Evolutionary conservation across 176 grass and related monocot species (phyloP).

Genomic region (Oryza coarctata): DNA sequence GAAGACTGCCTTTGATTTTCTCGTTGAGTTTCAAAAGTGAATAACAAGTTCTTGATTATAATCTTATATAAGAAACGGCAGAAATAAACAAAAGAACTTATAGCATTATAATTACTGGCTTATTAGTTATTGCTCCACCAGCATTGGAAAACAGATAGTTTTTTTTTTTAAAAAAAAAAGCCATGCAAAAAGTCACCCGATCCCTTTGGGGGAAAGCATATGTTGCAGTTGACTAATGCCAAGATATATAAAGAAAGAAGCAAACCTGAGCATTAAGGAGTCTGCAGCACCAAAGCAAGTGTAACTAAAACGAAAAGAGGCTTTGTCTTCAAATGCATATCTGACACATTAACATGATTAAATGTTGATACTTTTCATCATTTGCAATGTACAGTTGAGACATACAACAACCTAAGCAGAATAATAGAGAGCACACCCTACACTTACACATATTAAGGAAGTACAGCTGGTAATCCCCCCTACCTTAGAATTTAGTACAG

Average conservation of each 20-base stretch:
- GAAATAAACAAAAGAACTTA: background rate
- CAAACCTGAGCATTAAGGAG: background rate
- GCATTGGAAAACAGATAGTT: background rate
- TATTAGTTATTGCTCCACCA: background rate
- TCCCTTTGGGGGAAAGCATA: background rate
- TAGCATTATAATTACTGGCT: background rate
- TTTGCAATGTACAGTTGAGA: background rate
- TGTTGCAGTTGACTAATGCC: background rate
- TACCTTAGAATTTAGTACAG: background rate
- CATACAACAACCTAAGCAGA: background rate
- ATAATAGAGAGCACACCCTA: background rate
- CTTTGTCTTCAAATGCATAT: background rate
- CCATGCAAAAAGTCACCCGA: background rate
- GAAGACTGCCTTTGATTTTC: background rate
- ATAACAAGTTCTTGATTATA: background rate
- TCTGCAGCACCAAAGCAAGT: background rate
- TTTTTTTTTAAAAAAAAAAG: no score
- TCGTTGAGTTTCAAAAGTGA: background rate
- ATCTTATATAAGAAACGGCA: background rate
- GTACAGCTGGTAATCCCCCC: background rate
- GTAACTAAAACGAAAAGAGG: background rate
- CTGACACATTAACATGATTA: background rate
- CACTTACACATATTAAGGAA: background rate
- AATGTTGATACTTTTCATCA: background rate
- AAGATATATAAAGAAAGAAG: background rate